Conservation (phyloP, 2,329 filamentous ascomycete genomes). For the Sclerotinia subarctica region DNA sequence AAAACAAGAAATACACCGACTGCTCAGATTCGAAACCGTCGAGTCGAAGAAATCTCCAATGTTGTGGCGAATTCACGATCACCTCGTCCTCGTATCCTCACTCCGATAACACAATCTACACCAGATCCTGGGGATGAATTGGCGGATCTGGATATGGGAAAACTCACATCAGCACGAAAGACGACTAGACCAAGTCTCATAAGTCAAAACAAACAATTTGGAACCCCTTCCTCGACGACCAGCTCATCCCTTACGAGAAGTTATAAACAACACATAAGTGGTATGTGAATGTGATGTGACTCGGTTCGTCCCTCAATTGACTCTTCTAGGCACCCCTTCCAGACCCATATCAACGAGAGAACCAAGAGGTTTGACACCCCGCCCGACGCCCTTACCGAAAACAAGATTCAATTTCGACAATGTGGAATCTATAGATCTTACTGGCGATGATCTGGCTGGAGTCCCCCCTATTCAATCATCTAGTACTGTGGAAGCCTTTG, state of each 20-base stretch:
- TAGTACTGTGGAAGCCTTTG: conserved; percentile 31
- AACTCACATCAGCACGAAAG: conserved; percentile 33
- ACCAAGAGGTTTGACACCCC: conserved; percentile 22
- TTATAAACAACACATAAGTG: conserved; percentile 25
- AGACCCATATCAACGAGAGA: conserved; percentile 22
- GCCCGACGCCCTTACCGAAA: conserved; percentile 35
- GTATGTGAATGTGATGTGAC: conserved; percentile 24
- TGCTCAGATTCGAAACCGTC: conserved; percentile 24
- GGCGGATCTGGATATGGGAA: conserved; percentile 35
- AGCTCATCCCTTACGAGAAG: conserved; percentile 28
- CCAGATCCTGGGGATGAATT: conserved; percentile 19
- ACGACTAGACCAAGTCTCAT: conserved; percentile 32
- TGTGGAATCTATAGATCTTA: conserved; percentile 38
- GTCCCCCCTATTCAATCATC: conserved; percentile 24
- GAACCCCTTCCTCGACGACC: conserved; percentile 37
- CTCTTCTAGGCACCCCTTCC: conserved; percentile 29
- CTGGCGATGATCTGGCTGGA: conserved; percentile 29
- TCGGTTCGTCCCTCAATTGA: conserved; percentile 1
- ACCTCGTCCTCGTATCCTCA: conserved; percentile 27
- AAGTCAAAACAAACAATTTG: conserved; percentile 35
- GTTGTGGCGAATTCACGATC: conserved; percentile 28
- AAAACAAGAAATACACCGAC: conserved; percentile 17
- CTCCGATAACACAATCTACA: conserved; percentile 23
- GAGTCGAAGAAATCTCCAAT: conserved; percentile 27
- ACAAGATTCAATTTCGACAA: conserved; percentile 24